phyloP scores from a whole-genome alignment of 768 basidiomycete genomes.

The Imleria badia region DNA sequence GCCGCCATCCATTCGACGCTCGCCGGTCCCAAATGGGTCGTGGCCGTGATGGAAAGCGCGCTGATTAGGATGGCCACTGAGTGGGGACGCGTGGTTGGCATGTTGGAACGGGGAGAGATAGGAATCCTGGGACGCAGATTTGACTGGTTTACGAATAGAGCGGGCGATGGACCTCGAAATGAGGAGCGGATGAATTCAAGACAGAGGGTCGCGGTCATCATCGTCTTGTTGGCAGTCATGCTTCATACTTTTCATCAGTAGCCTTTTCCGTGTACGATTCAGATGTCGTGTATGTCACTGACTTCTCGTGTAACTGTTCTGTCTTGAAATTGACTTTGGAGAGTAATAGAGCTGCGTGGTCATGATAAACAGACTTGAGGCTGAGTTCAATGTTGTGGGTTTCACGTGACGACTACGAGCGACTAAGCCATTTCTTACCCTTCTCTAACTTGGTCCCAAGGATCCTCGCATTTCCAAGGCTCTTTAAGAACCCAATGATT shows the following conservation, averaged over 20 bases:
- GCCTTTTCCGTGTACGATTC: not conserved
- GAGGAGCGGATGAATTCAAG: conserved; percentile 46
- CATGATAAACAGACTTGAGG: too few species aligned
- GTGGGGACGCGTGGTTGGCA: conserved; percentile 44
- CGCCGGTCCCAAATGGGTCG: conserved; percentile 35
- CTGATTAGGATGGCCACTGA: conserved; percentile 53
- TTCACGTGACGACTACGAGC: conserved; percentile 1
- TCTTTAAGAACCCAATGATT: conserved; percentile 15
- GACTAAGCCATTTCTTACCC: too few species aligned
- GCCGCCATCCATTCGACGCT: conserved; percentile 35
- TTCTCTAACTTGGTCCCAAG: too few species aligned
- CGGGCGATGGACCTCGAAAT: conserved; percentile 37
- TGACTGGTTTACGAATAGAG: conserved; percentile 53
- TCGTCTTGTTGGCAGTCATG: conserved; percentile 4
- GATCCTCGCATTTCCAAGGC: not conserved
- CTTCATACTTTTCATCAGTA: not conserved
- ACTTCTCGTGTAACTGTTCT: not conserved
- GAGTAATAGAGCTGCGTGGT: too few species aligned
- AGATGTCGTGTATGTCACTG: too few species aligned
- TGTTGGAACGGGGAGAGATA: conserved; percentile 45
- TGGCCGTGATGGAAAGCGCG: conserved; percentile 49
- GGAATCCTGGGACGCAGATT: conserved; percentile 42
- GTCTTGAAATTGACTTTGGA: not conserved
- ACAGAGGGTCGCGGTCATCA: conserved; percentile 31
- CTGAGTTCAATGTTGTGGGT: too few species aligned